Conservation (phyloP, 1,284 basidiomycete species). For the Pseudozyma hubeiensis region DNA sequence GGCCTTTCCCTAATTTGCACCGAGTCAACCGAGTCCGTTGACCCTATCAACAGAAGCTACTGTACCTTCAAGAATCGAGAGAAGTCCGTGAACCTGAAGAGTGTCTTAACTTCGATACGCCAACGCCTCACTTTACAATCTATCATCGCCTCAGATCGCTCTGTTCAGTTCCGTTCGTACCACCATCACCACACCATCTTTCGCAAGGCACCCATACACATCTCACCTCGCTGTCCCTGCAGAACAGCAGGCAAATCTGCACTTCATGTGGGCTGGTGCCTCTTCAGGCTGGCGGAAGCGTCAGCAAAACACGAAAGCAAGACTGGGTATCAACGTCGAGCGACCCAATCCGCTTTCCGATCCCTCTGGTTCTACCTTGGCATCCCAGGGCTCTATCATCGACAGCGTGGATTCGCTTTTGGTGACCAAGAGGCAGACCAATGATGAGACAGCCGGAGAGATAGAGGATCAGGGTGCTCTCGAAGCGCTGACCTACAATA, state of each 20-base stretch:
- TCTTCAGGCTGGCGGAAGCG: constrained; percentile 35
- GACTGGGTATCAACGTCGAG: constrained; percentile 20
- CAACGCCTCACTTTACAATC: no score
- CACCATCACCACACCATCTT: not conserved
- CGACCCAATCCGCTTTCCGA: not conserved
- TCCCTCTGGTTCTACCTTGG: not conserved
- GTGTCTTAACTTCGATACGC: no score
- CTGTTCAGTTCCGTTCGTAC: no score
- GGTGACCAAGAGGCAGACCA: constrained; percentile 10
- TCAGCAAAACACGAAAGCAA: constrained; percentile 20
- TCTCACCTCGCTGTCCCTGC: not conserved
- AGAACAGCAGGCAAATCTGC: not conserved
- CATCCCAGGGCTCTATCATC: not conserved
- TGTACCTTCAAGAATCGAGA: no score
- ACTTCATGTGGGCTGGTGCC: constrained; percentile 25
- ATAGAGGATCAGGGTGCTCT: not conserved
- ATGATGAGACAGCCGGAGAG: constrained; percentile 3
- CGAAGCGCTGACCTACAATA: constrained; percentile 19
- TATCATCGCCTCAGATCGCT: no score
- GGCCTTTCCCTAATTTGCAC: no score
- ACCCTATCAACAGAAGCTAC: no score
- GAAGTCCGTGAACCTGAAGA: no score
- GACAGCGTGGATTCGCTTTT: constrained; percentile 4
- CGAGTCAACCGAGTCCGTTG: no score
- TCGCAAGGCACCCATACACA: no score